Percentiles rank a stretch among this genome's conserved stretches.
Evolutionary conservation across 371 early-diverging fungal genomes (phyloP).

Genomic region (Lichtheimia hyalospora): DNA sequence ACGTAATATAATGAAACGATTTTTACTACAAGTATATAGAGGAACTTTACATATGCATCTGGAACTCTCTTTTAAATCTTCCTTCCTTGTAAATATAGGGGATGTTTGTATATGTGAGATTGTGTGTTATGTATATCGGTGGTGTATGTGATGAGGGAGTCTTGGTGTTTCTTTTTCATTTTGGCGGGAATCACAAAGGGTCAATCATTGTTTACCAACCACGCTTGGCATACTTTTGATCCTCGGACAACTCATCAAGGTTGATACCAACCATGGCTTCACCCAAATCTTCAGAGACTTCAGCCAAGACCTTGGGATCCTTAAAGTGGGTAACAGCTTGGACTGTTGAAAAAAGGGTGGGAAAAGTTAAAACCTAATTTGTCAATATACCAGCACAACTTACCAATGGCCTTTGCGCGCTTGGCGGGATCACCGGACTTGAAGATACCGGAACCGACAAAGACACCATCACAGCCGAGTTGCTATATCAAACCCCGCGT

Average conservation of each 20-base stretch:
- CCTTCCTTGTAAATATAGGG: no score
- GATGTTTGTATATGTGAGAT: no score
- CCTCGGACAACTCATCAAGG: constrained; percentile 66
- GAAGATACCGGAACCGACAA: constrained; percentile 88
- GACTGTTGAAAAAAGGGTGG: constrained; percentile 42
- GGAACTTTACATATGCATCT: no score
- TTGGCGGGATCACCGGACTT: constrained; percentile 95
- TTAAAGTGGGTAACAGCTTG: constrained; percentile 96
- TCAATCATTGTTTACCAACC: constrained; percentile 60
- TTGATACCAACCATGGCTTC: constrained; percentile 98
- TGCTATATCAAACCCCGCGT: constrained; percentile 41
- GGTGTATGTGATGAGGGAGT: no score
- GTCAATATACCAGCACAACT: constrained; percentile 1
- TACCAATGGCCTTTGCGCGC: constrained; percentile 89
- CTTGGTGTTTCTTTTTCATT: no score
- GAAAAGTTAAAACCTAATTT: not conserved
- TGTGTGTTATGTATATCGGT: no score
- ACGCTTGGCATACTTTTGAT: constrained; percentile 72
- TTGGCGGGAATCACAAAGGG: not conserved
- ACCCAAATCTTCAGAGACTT: constrained; percentile 90
- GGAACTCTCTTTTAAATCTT: no score
- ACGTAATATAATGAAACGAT: not conserved
- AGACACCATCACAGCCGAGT: constrained; percentile 97
- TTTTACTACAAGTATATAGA: not conserved
- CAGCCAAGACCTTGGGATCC: constrained; percentile 86